These are phyloP conservation scores for Coemansia sp. DNA, from an alignment of 192 early-diverging fungal species.

Conservation along the genomic window DNA sequence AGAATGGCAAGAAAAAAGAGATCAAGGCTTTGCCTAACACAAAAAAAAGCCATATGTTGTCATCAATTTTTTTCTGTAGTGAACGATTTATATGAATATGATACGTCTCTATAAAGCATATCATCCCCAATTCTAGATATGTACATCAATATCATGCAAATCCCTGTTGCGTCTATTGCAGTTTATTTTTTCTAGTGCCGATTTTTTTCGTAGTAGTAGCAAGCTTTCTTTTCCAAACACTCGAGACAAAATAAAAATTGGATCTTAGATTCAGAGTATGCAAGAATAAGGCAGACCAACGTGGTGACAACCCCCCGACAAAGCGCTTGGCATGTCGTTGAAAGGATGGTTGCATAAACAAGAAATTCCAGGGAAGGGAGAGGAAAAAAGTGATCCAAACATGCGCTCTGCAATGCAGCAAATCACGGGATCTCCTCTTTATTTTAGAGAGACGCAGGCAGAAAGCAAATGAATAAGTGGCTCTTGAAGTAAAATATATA, in stretches of 20 bases:
- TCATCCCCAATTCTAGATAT: too few relatives aligned
- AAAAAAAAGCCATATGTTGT: too few relatives aligned
- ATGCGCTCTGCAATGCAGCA: slow-evolving; percentile 5
- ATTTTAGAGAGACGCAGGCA: neutral
- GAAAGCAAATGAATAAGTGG: neutral
- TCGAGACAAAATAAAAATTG: neutral
- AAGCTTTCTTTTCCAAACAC: too few relatives aligned
- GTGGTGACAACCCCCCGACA: neutral
- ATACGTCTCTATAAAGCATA: too few relatives aligned
- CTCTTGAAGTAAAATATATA: neutral
- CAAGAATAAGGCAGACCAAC: neutral
- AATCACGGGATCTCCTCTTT: slow-evolving; percentile 4
- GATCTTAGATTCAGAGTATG: neutral
- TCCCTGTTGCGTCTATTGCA: too few relatives aligned
- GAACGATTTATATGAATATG: too few relatives aligned
- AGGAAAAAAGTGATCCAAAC: neutral
- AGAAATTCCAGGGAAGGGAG: neutral
- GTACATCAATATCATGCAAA: too few relatives aligned
- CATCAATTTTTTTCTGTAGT: too few relatives aligned
- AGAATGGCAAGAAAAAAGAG: too few relatives aligned
- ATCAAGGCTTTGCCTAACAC: too few relatives aligned
- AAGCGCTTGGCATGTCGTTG: neutral
- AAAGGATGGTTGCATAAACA: neutral
- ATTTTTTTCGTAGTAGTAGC: too few relatives aligned
- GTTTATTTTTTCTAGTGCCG: too few relatives aligned